A percentile compares a stretch with the other conserved stretches of the same genome.
Evolutionary conservation across 2,329 filamentous ascomycete genomes (phyloP).

Genomic region (Periglandula ipomoeae): DNA sequence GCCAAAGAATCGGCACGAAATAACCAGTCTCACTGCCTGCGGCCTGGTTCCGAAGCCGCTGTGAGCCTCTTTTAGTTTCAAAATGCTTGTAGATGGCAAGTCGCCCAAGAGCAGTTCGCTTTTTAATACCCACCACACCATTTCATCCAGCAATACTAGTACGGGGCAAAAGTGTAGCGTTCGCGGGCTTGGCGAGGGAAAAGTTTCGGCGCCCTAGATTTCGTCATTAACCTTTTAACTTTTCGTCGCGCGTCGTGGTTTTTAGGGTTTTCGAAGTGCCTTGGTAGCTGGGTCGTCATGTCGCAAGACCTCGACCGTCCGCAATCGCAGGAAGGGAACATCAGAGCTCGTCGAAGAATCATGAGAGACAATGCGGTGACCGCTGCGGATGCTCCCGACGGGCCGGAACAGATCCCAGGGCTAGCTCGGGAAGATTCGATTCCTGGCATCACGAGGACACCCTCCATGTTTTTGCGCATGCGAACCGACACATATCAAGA

Average conservation of each 20-base stretch:
- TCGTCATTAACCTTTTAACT: background rate
- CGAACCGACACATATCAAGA: constrained; percentile 8
- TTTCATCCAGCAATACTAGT: no score
- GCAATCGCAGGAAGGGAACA: background rate
- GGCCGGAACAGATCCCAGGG: background rate
- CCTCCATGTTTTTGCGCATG: constrained; percentile 1
- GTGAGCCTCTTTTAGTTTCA: no score
- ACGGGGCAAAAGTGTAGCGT: no score
- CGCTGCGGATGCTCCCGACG: background rate
- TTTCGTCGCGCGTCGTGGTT: background rate
- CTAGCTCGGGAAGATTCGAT: background rate
- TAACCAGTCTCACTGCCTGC: background rate
- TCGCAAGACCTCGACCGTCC: background rate
- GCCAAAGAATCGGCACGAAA: no score
- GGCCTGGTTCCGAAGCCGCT: background rate
- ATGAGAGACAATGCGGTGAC: background rate
- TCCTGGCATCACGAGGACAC: background rate
- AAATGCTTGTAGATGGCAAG: no score
- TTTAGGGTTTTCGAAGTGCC: background rate
- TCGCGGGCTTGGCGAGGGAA: no score
- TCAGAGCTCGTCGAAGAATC: constrained; percentile 1
- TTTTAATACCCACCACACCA: no score
- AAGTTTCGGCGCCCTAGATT: no score
- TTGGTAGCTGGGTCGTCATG: background rate
- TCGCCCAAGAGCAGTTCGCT: no score